Conservation (phyloP, 2,329 filamentous ascomycete genomes). For the Pochonia chlamydosporia region DNA sequence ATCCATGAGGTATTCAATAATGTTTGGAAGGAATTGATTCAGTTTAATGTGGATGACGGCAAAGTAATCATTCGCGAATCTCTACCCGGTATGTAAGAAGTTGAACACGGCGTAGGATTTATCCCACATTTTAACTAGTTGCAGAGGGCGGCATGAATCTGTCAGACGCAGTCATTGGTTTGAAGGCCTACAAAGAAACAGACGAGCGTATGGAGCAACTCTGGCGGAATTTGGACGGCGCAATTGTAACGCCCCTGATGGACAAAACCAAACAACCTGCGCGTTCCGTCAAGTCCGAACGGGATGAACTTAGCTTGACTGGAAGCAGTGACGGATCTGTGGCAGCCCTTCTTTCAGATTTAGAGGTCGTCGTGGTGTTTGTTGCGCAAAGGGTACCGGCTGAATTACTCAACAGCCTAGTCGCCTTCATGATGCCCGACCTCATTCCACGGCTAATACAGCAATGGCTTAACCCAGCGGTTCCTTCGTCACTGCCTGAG, state of each 20-base stretch:
- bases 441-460: conserved; percentile 64
- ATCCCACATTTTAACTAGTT: conserved; percentile 18
- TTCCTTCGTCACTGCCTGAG: conserved; percentile 68
- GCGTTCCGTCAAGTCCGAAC: conserved; percentile 34
- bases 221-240: conserved; percentile 57
- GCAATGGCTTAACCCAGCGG: conserved; percentile 67
- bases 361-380: conserved; percentile 46
- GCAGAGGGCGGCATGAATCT: conserved; percentile 47
- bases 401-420: conserved; percentile 55
- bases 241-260: conserved; percentile 56
- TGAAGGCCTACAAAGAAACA: conserved; percentile 56
- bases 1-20: conserved; percentile 61
- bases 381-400: conserved; percentile 45
- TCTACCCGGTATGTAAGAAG: conserved; percentile 37
- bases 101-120: no score
- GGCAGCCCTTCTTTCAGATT: conserved; percentile 46
- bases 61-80: conserved; percentile 51
- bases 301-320: conserved; percentile 35
- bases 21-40: conserved; percentile 66
- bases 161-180: conserved; percentile 46
- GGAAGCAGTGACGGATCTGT: conserved; percentile 40
- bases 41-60: conserved; percentile 50
- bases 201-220: conserved; percentile 54
- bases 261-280: conserved; percentile 26
- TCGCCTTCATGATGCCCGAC: conserved; percentile 62